Evolutionary conservation across 2,329 filamentous ascomycete genomes (phyloP), one percentile per base, ranked within the genome.

Genomic region (Monilinia polystroma): DNA sequence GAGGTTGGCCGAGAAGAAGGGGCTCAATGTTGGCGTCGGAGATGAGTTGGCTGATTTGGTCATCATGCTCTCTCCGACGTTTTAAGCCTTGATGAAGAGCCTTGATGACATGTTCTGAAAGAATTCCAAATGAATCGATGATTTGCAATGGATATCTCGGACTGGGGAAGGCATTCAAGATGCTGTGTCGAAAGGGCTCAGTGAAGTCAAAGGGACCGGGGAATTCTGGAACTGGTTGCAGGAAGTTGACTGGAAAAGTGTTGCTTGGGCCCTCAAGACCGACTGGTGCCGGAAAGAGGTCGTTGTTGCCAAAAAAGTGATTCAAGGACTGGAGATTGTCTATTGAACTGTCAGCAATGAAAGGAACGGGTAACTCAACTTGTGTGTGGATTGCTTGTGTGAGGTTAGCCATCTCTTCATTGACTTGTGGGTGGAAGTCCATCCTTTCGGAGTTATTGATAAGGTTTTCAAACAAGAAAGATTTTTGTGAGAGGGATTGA

Each of bases 131-230:
- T 11, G 55, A 45, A 47, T 74, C 73, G 26, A 74, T 73, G 54
- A 73, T 52, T 20, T 55, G 63, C 32, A 74, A 68, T 45, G 73
- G 69, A 4, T 66, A 67, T 11, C 43, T 54, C 38, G 72, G 59
- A 43, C 52, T 55, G 3, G 52, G 66, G 29, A 73, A 73, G 5
- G 52, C 18, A 26, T 69, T 70, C 51, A 73, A 66, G 51, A 73
- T 67, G 14, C 52, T 11, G 55, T 71, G 70, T 7, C 70, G 72
- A 53, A 58, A 67, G 47, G 23, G 2, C 32, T n/a, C 4, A 4
- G 41, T 8, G 26, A 52, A 59, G 8, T 26, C 52, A 20, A 62
- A 51, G 47, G 23, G 32, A 43, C 49, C 35, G 2, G 56, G 56
- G 20, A 60, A 53, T 5, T 32, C 11, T 54, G n/a, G 26, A 18